Evolutionary conservation across 805 yeast genomes (phyloP).

Genomic region (Zygoascus bituminiphila): DNA sequence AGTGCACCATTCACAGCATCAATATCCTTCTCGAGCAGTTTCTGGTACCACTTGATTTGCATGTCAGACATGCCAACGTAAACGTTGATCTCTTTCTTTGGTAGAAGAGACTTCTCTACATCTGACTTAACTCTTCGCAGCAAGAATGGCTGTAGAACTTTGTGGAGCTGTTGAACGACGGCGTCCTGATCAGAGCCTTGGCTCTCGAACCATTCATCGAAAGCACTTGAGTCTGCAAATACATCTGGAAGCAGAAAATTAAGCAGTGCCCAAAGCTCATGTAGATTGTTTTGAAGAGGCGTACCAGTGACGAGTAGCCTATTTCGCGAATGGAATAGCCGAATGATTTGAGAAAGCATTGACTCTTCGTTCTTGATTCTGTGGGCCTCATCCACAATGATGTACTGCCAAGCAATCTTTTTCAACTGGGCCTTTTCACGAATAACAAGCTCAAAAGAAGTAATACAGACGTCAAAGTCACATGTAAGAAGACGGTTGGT

Average conservation of each 20-base stretch:
- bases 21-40: conserved; percentile 79
- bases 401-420: conserved; percentile 85
- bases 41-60: conserved; percentile 89
- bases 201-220: conserved; percentile 83
- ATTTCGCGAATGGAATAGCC: conserved; percentile 77
- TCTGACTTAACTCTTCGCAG: conserved; percentile 86
- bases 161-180: conserved; percentile 83
- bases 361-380: conserved; percentile 92
- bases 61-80: conserved; percentile 95
- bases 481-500: conserved; percentile 53
- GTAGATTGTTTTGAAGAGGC: conserved; percentile 88
- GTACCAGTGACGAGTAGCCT: conserved; percentile 90
- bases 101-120: conserved; percentile 83
- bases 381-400: conserved; percentile 93
- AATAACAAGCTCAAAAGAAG: conserved; percentile 89
- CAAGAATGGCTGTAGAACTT: conserved; percentile 77
- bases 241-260: conserved; percentile 91
- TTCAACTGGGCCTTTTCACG: conserved; percentile 76
- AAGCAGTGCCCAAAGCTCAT: conserved; percentile 91
- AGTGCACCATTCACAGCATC: conserved; percentile 93
- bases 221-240: conserved; percentile 82
- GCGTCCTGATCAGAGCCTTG: conserved; percentile 51
- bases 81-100: conserved; percentile 81
- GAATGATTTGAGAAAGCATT: conserved; percentile 80
- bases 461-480: conserved; percentile 79